Conservation (phyloP, 495 filamentous ascomycete genomes). For the Halenospora varia region DNA sequence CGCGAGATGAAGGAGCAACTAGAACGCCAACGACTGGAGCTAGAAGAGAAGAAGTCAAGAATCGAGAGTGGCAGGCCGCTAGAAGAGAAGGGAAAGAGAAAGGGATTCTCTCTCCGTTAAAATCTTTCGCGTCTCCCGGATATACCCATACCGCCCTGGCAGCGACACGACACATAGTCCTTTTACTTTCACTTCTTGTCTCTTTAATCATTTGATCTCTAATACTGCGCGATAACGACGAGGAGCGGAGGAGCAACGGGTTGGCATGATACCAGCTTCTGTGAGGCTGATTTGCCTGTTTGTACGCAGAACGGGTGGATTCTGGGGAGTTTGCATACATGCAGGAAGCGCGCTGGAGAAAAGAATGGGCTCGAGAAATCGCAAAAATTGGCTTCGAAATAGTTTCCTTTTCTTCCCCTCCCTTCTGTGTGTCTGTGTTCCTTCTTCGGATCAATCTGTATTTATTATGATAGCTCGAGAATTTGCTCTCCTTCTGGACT, state of each 20-base stretch:
- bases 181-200: conserved; percentile 28
- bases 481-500: neutral
- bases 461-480: conserved; percentile 1
- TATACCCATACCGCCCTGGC: conserved; percentile 12
- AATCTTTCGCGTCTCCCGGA: conserved; percentile 4
- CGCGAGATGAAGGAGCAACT: conserved; percentile 99
- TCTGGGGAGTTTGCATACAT: neutral
- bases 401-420: neutral
- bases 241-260: neutral
- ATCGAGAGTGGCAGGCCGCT: conserved; percentile 91
- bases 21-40: conserved; percentile 85
- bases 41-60: conserved; percentile 95
- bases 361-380: neutral
- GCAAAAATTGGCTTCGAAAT: neutral
- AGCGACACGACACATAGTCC: conserved; percentile 18
- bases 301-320: neutral
- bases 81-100: conserved; percentile 94
- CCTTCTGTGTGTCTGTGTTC: neutral
- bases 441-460: neutral
- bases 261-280: neutral
- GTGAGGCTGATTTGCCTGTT: neutral
- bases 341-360: neutral
- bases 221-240: conserved; percentile 1
- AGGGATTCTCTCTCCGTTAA: conserved; percentile 98
- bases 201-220: conserved; percentile 1